Evolutionary conservation across 495 filamentous ascomycete genomes (phyloP).

Genomic region (Podospora pseudopauciseta): DNA sequence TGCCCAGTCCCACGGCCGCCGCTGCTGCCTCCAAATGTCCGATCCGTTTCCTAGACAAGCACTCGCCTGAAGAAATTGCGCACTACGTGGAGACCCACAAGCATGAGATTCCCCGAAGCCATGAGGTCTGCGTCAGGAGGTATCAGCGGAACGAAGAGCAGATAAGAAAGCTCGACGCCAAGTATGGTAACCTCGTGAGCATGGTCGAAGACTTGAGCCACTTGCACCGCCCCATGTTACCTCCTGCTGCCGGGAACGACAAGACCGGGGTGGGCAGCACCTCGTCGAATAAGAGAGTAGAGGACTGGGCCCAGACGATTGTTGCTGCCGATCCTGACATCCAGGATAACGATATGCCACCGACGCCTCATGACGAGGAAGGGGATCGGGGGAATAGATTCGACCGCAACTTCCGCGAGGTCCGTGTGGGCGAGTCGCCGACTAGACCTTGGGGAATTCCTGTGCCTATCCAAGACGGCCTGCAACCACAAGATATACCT

Average conservation of each 20-base stretch:
- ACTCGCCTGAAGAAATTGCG: constrained; percentile 86
- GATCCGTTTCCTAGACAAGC: constrained; percentile 83
- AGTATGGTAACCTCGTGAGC: constrained; percentile 82
- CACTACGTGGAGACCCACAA: constrained; percentile 88
- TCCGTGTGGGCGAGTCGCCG: constrained; percentile 83
- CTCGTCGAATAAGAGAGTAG: constrained; percentile 60
- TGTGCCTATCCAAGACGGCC: constrained; percentile 45
- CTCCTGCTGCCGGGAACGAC: constrained; percentile 41
- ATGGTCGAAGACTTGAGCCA: constrained; percentile 84
- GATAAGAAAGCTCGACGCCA: constrained; percentile 80
- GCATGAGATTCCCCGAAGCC: constrained; percentile 84
- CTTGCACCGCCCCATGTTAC: constrained; percentile 79
- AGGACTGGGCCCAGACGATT: constrained; percentile 77
- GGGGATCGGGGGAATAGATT: constrained; percentile 56
- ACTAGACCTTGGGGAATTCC: constrained; percentile 87
- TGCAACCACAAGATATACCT: constrained; percentile 23
- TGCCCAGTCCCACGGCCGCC: constrained; percentile 46
- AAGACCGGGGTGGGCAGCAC: constrained; percentile 39
- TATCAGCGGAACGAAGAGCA: constrained; percentile 80
- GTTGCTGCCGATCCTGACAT: constrained; percentile 45
- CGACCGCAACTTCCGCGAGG: constrained; percentile 74
- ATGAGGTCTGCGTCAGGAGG: constrained; percentile 82
- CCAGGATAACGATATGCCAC: constrained; percentile 31
- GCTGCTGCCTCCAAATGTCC: constrained; percentile 64
- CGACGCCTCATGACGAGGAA: constrained; percentile 38